Percentiles rank a stretch among this genome's conserved stretches.
These are phyloP conservation scores for Elaeagnus macrophylla DNA, from an alignment of 306 rosid genomes.

Conservation along the genomic window DNA sequence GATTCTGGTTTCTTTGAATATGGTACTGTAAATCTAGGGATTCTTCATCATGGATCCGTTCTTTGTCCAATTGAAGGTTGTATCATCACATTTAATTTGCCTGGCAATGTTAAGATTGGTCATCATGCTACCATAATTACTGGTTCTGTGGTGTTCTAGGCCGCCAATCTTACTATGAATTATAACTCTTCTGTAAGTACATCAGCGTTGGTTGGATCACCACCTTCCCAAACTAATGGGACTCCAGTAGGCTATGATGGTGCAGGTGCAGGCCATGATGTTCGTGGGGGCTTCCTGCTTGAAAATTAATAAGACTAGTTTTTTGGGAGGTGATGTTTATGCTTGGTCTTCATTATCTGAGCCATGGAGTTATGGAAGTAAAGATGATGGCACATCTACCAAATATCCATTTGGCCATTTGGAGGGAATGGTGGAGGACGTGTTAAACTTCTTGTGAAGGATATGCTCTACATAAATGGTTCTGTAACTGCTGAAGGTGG, in stretches of 20 bases:
- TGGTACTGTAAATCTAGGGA: slow-evolving; percentile 88
- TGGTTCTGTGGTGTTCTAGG: slow-evolving; percentile 73
- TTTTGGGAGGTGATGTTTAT: slow-evolving; percentile 99
- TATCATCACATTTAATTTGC: slow-evolving; percentile 57
- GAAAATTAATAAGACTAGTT: slow-evolving; percentile 49
- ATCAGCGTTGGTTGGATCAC: slow-evolving; percentile 77
- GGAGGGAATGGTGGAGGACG: slow-evolving; percentile 99
- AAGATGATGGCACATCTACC: slow-evolving; percentile 68
- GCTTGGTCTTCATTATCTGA: slow-evolving; percentile 80
- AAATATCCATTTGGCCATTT: slow-evolving; percentile 27
- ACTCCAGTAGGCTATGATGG: slow-evolving; percentile 81
- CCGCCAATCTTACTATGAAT: slow-evolving; percentile 75
- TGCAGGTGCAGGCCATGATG: slow-evolving; percentile 99
- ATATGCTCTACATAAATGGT: slow-evolving; percentile 62
- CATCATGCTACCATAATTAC: slow-evolving; percentile 62
- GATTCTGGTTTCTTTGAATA: slow-evolving; percentile 47
- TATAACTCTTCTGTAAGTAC: slow-evolving; percentile 56
- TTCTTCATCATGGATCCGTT: slow-evolving; percentile 70
- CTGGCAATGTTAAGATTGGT: slow-evolving; percentile 84
- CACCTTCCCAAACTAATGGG: slow-evolving; percentile 97
- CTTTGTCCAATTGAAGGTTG: slow-evolving; percentile 74
- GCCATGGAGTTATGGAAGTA: slow-evolving; percentile 95
- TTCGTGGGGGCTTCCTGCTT: slow-evolving; percentile 94
- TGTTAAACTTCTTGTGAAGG: slow-evolving; percentile 60
- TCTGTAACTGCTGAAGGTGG: slow-evolving; percentile 86